phyloP scores from a whole-genome alignment of 2,329 filamentous ascomycete species.

The Cladobotryum mycophilum region DNA sequence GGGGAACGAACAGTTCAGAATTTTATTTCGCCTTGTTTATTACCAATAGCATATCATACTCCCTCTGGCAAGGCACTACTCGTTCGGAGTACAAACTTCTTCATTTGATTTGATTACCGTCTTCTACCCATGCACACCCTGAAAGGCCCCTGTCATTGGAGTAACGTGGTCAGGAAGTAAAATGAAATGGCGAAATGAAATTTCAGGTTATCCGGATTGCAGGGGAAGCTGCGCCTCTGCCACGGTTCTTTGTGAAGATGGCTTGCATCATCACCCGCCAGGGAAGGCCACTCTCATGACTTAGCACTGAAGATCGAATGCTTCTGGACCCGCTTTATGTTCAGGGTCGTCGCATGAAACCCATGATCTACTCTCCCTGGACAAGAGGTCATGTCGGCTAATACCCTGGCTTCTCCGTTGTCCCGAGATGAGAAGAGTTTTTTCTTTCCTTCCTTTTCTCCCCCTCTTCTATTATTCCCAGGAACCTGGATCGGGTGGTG shows the following conservation, averaged over 20 bases:
- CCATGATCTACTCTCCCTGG: neutral
- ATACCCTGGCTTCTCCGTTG: too few species aligned
- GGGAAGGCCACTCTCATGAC: neutral
- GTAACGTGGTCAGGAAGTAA: slow-evolving; percentile 1
- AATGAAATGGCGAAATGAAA: slow-evolving; percentile 11
- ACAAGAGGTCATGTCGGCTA: too few species aligned
- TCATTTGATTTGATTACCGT: neutral
- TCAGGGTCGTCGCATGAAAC: neutral
- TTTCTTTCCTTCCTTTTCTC: too few species aligned
- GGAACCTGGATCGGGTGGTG: too few species aligned
- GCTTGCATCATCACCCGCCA: slow-evolving; percentile 12
- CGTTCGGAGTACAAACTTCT: too few species aligned
- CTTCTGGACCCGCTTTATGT: neutral
- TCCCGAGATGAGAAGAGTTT: too few species aligned
- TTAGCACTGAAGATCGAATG: neutral
- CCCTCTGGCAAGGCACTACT: too few species aligned
- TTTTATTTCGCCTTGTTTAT: too few species aligned
- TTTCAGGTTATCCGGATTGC: neutral
- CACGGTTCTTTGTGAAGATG: slow-evolving; percentile 7
- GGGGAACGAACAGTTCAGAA: too few species aligned
- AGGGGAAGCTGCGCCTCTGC: slow-evolving; percentile 4
- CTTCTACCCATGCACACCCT: neutral
- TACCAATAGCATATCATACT: too few species aligned
- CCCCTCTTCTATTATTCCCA: too few species aligned
- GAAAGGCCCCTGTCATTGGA: neutral